Base-by-base conservation (phyloP, 768 basidiomycete species). In the Podaxis sp. region DNA sequence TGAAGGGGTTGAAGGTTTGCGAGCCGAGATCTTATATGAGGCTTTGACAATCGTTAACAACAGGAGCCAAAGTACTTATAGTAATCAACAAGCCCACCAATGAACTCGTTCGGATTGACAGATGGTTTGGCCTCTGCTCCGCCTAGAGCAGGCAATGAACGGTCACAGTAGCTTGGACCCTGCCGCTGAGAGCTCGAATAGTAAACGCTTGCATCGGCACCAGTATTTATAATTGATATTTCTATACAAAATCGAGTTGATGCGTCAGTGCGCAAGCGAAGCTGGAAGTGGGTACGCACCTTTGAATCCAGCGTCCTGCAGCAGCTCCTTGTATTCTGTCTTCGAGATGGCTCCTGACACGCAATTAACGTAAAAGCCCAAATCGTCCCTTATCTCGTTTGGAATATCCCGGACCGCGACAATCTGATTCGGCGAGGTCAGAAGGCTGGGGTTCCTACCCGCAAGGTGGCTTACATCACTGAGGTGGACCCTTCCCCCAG, bases 401-500 rank as follows among this genome's bases (percentile, higher is more conserved):
- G 84, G 77, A 33, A 86, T 71, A 0, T 70, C 68, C n/a, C 75
- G 74, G 65, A 73, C 80, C 10, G 83, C 82, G 2, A 85, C 65
- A 40, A 84, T 80, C 84, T 85, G 64, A 20, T 51, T 54, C 26
- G 49, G 28, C 17, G 28, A 2, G 24, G 20, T 49, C n/a, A 22
- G 12, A 33, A 24, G 20, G 0, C 10, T 26, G 6, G 13, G 26
- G 13, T 22, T 8, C 22, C 13, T 55, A 15, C 1, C 30, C 15
- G 5, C 26, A 4, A 3, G 30, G 13, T n/a, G 1, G 62, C 79
- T 15, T 64, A 87, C 84, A 66, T 87, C 86, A 54, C 79, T 75
- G 8, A 86, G 66, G 1, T 77, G 77, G 26, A 86, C 66, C n/a
- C 84, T 76, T 8, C 87, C 86, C 56, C 84, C 84, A 8, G 82